Percentiles rank a stretch among this genome's conserved stretches.
Evolutionary conservation across 352 stramenopile species (phyloP).

Genomic region (Phytophthora ohioensis): DNA sequence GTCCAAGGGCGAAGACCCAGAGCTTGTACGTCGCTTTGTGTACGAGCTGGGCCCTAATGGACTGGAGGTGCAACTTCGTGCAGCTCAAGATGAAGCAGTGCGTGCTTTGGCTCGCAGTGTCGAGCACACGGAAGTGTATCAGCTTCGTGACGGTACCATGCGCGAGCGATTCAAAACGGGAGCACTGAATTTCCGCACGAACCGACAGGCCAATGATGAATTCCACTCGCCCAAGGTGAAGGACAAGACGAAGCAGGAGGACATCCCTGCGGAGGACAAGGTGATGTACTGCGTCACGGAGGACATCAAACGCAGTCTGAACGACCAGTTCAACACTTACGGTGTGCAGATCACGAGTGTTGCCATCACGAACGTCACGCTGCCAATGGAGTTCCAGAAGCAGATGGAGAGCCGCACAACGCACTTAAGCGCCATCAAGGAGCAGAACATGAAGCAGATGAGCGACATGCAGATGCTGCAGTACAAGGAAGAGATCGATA

Average conservation of each 20-base stretch:
- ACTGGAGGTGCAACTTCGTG: conserved; percentile 85
- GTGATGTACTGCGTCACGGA: conserved; percentile 65
- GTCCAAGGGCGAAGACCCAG: conserved; percentile 82
- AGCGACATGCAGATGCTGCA: conserved; percentile 79
- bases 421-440: conserved; percentile 69
- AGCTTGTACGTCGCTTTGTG: conserved; percentile 88
- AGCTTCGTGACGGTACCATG: conserved; percentile 79
- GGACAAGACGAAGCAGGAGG: conserved; percentile 5
- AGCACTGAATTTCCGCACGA: conserved; percentile 34
- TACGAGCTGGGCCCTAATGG: conserved; percentile 88
- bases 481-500: conserved; percentile 66
- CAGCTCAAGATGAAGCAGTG: conserved; percentile 86
- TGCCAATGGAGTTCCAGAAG: conserved; percentile 63
- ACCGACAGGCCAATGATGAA: conserved; percentile 27
- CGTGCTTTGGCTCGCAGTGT: conserved; percentile 84
- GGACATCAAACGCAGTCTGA: conserved; percentile 77
- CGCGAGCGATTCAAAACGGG: conserved; percentile 72
- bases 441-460: conserved; percentile 86
- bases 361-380: conserved; percentile 77
- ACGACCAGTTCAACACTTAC: conserved; percentile 81
- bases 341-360: conserved; percentile 80
- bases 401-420: conserved; percentile 81
- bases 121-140: conserved; percentile 90
- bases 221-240: conserved; percentile 37
- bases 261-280: conserved; percentile 20